Percentiles rank a stretch among this genome's conserved stretches.
These are phyloP conservation scores for Malassezia vespertilionis DNA, from an alignment of 1,284 basidiomycete genomes.

Conservation along the genomic window DNA sequence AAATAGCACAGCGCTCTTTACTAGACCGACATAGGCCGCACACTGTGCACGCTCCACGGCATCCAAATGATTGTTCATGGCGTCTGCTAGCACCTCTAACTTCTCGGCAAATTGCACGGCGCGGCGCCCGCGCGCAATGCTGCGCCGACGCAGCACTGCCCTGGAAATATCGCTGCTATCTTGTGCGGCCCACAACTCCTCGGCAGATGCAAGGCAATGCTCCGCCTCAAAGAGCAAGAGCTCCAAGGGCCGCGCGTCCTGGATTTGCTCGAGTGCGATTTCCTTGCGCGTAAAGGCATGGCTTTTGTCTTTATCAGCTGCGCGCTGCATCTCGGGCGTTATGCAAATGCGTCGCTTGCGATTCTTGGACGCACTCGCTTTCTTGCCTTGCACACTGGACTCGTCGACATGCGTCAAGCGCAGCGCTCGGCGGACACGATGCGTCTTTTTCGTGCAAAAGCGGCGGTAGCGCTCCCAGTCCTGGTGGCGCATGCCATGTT, in stretches of 20 bases:
- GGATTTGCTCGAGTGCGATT: constrained; percentile 27
- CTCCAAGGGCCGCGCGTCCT: constrained; percentile 53
- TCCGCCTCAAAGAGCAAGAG: constrained; percentile 77
- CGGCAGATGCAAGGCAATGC: constrained; percentile 79
- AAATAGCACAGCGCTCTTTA: constrained; percentile 51
- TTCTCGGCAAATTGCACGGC: constrained; percentile 72
- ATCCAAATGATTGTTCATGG: constrained; percentile 49
- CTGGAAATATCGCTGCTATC: constrained; percentile 51
- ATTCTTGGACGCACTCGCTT: constrained; percentile 7
- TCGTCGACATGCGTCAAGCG: constrained; percentile 61
- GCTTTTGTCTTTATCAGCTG: constrained; percentile 57
- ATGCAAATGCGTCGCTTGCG: constrained; percentile 18
- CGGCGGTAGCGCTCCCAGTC: constrained; percentile 75
- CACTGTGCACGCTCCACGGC: constrained; percentile 29
- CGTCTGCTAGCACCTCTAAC: constrained; percentile 63
- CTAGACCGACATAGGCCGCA: constrained; percentile 58
- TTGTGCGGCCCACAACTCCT: constrained; percentile 60
- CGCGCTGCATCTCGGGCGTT: constrained; percentile 34
- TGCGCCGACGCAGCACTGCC: constrained; percentile 58
- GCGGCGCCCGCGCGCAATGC: constrained; percentile 69
- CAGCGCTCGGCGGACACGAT: constrained; percentile 69
- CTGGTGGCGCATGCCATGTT: constrained; percentile 79
- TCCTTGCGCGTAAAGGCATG: constrained; percentile 59
- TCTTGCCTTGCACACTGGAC: constrained; percentile 5
- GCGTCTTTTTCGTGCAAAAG: constrained; percentile 70